Percentiles rank a stretch among this genome's conserved stretches.
Evolutionary conservation across 768 basidiomycete genomes (phyloP).

Genomic region (Phaeolepiota aurea): DNA sequence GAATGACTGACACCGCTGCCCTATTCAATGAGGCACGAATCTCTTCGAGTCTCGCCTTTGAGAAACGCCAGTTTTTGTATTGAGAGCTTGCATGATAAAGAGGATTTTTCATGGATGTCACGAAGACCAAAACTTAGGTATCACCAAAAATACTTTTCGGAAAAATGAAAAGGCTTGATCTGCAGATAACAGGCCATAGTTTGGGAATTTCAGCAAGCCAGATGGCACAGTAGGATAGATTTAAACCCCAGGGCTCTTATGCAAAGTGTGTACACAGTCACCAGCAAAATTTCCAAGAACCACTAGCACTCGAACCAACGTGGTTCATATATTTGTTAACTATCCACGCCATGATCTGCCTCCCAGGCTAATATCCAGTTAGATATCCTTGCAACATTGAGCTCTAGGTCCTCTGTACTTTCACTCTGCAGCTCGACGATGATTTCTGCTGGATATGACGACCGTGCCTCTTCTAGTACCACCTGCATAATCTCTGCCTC

Average conservation of each 20-base stretch:
- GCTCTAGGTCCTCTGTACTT: constrained; percentile 69
- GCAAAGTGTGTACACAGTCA: too few relatives aligned
- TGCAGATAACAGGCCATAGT: too few relatives aligned
- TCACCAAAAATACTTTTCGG: neutral
- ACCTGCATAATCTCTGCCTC: constrained; percentile 98
- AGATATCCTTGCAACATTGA: constrained; percentile 82
- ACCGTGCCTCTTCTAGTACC: constrained; percentile 79
- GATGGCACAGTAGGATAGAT: too few relatives aligned
- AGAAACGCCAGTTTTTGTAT: constrained; percentile 85
- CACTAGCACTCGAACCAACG: too few relatives aligned
- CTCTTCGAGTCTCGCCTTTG: constrained; percentile 49
- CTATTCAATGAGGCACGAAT: constrained; percentile 64
- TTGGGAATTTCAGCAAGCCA: too few relatives aligned
- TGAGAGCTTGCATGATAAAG: constrained; percentile 78
- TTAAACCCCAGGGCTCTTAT: too few relatives aligned
- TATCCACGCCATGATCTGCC: constrained; percentile 21
- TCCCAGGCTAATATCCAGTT: constrained; percentile 81
- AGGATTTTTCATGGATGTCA: constrained; percentile 23
- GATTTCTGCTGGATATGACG: constrained; percentile 79
- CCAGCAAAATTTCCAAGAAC: too few relatives aligned
- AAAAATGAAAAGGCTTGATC: neutral
- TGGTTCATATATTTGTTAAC: too few relatives aligned
- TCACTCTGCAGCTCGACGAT: constrained; percentile 82
- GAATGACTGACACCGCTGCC: constrained; percentile 71
- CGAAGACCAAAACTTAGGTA: neutral